Conservation (phyloP, 2,329 filamentous ascomycete species). For the Gremmenia infestans region DNA sequence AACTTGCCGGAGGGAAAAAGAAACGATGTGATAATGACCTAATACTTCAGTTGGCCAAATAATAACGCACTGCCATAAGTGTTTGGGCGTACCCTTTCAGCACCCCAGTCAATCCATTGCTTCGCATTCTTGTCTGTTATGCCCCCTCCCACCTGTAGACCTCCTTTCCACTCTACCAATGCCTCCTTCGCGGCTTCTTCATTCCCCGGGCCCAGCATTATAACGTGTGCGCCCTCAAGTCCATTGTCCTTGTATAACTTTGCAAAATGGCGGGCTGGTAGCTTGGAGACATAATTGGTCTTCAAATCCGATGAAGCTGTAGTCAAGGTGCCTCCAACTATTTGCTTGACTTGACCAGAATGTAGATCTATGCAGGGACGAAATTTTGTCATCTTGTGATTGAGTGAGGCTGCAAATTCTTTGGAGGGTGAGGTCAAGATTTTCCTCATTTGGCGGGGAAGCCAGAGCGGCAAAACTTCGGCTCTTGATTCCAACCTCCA, state of each 20-base stretch:
- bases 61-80: neutral
- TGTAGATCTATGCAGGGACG: slow-evolving; percentile 96
- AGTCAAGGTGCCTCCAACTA: slow-evolving; percentile 89
- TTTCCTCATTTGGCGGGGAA: neutral
- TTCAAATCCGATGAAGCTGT: slow-evolving; percentile 61
- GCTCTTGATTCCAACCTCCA: slow-evolving; percentile 1
- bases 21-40: slow-evolving; percentile 97
- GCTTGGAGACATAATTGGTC: slow-evolving; percentile 87
- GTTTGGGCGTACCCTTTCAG: slow-evolving; percentile 67
- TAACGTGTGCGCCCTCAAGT: slow-evolving; percentile 81
- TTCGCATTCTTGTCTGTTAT: slow-evolving; percentile 80
- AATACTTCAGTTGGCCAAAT: slow-evolving; percentile 28
- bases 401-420: slow-evolving; percentile 2
- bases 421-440: neutral
- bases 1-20: slow-evolving; percentile 84
- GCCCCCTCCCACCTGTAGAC: slow-evolving; percentile 88
- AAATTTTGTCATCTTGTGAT: slow-evolving; percentile 75
- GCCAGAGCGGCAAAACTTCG: slow-evolving; percentile 4
- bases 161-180: slow-evolving; percentile 69
- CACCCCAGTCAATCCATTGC: slow-evolving; percentile 82
- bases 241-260: slow-evolving; percentile 70
- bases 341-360: slow-evolving; percentile 96
- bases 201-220: slow-evolving; percentile 92
- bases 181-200: slow-evolving; percentile 74
- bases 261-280: slow-evolving; percentile 78